phyloP scores from a whole-genome alignment of 305 asterid species.

The Rubia tinctorum region DNA sequence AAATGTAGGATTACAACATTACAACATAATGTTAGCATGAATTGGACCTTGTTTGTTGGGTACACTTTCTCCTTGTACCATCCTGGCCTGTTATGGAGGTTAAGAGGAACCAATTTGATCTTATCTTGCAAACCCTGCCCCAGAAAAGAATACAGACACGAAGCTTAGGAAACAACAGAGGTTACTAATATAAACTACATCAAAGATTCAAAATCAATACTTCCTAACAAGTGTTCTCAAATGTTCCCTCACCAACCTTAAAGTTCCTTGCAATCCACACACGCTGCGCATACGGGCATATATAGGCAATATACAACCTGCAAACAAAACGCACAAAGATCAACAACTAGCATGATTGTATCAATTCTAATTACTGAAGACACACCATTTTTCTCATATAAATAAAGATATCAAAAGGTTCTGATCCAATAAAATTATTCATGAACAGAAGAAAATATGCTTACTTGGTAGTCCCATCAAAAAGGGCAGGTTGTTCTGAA shows the following conservation, averaged over 20 bases:
- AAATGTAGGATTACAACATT: not conserved
- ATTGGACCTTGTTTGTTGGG: slow-evolving; percentile 66
- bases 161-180: slow-evolving; percentile 2
- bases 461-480: slow-evolving; percentile 86
- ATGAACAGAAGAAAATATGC: slow-evolving; percentile 3
- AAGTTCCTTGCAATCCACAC: slow-evolving; percentile 79
- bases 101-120: slow-evolving; percentile 65
- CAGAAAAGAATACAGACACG: slow-evolving; percentile 11
- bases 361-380: not conserved
- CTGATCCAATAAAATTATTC: not conserved
- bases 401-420: not conserved
- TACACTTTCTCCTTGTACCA: slow-evolving; percentile 93
- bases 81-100: slow-evolving; percentile 69
- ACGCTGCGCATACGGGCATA: slow-evolving; percentile 89
- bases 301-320: slow-evolving; percentile 74
- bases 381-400: not conserved
- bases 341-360: not conserved
- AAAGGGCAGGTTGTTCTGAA: slow-evolving; percentile 74
- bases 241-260: slow-evolving; percentile 46
- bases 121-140: slow-evolving; percentile 71
- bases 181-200: not conserved
- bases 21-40: not conserved
- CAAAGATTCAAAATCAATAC: not conserved
- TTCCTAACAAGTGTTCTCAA: not conserved
- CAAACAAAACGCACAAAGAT: slow-evolving; percentile 1